Evolutionary conservation across 805 yeast species (phyloP).

Genomic region (Hanseniaspora nectarophila): DNA sequence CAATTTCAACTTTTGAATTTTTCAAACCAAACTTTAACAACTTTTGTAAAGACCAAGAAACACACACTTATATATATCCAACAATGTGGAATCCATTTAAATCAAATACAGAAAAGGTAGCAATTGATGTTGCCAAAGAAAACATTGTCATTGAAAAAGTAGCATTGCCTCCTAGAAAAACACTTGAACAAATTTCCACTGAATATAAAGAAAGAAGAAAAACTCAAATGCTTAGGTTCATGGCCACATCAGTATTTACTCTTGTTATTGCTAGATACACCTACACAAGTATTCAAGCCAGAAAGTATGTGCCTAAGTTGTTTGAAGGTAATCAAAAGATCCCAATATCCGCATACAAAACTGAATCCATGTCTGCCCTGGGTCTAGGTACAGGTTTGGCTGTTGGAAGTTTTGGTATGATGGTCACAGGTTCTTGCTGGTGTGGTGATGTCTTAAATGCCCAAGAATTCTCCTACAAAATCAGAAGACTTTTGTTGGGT

Average conservation of each 20-base stretch:
- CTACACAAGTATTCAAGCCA: constrained; percentile 55
- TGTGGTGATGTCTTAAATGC: constrained; percentile 56
- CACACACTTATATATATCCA: too few species aligned
- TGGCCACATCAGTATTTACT: constrained; percentile 61
- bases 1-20: too few species aligned
- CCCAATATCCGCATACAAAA: constrained; percentile 66
- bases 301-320: constrained; percentile 62
- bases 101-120: neutral
- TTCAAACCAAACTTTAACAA: too few species aligned
- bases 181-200: constrained; percentile 18
- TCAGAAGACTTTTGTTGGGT: constrained; percentile 59
- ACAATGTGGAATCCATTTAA: neutral
- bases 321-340: constrained; percentile 81
- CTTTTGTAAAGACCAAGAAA: neutral
- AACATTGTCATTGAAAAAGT: neutral
- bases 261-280: constrained; percentile 63
- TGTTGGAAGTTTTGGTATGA: constrained; percentile 58
- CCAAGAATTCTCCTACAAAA: constrained; percentile 57
- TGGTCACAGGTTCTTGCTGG: constrained; percentile 69
- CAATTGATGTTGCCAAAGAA: neutral
- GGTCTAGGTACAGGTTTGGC: constrained; percentile 70
- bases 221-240: constrained; percentile 58
- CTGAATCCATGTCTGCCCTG: constrained; percentile 78
- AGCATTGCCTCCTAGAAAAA: neutral
- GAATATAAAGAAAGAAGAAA: constrained; percentile 53